Evolutionary conservation across 2,329 filamentous ascomycete genomes (phyloP), one percentile per base, ranked within the genome.

Genomic region (Fusarium nygamai): DNA sequence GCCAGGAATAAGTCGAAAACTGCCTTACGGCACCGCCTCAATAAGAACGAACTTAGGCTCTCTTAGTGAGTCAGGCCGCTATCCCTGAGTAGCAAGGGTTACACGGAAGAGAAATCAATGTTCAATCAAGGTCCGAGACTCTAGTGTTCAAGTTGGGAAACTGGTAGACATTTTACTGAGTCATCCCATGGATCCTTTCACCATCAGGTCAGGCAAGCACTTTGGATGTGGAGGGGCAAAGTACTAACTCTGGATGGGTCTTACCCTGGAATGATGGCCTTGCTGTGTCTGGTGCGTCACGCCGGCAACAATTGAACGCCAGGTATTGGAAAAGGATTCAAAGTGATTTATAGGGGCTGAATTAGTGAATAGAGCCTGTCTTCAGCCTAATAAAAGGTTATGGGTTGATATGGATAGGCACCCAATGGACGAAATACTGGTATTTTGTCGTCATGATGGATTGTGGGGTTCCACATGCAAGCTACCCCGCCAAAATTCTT

Each of bases 11-110:
- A 29, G 20, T 33, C 29, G 53, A 65, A 78, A 78, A 77, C 69
- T 78, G 76, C 76, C 76, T 76, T 69, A 63, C 41, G 34, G 76
- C 75, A 78, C 76, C 76, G 76, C 76, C 76, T 75, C 76, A 76
- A 60, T 48, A 46, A 29, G 41, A 39, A 41, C n/a, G 33, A 27
- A 38, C 36, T 64, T 51, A 47, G 31, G 20, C 46, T 41, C 54
- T 56, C n/a, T 39, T 44, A 34, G 64, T 78, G 76, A 78, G 70
- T 78, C 74, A 76, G 74, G 71, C 72, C 72, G 64, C 33, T 60
- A 46, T 58, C 27, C 46, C 46, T 31, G n/a, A 47, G 41, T 46
- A 54, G 48, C 36, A 61, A 64, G 38, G 20, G 41, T 46, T 38
- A 33, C 33, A 34, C 33, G 48, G 38, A 19, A 16, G n/a, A 34